Conservation (phyloP, 768 basidiomycete species). For the Rubroboletus satanas region DNA sequence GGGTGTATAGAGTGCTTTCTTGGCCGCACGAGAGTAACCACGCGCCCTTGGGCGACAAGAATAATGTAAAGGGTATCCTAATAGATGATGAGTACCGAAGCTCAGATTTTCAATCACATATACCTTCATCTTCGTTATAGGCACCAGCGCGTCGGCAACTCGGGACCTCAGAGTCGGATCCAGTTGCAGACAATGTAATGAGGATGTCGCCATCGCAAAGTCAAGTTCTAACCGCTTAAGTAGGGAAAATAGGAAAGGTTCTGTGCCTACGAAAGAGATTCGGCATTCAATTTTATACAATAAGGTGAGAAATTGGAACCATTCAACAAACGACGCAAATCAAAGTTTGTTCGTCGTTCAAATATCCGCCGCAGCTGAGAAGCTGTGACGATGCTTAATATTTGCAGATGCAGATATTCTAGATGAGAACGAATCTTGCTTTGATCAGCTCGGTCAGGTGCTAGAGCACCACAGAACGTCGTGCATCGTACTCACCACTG, state of each 20-base stretch:
- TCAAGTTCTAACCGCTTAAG: constrained; percentile 70
- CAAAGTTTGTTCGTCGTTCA: constrained; percentile 87
- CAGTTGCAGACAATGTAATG: constrained; percentile 75
- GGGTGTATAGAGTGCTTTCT: constrained; percentile 95
- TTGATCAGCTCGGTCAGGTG: constrained; percentile 41
- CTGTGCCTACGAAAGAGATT: constrained; percentile 56
- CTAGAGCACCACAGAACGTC: not conserved
- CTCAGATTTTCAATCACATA: not conserved
- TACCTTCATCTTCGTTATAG: constrained; percentile 77
- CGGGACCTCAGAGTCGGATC: constrained; percentile 65
- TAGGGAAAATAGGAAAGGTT: constrained; percentile 72
- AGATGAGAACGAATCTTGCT: constrained; percentile 90
- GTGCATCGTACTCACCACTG: constrained; percentile 61
- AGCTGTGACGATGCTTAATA: constrained; percentile 84
- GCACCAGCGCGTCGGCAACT: constrained; percentile 78
- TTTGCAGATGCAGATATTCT: constrained; percentile 92
- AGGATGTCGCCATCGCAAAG: constrained; percentile 77
- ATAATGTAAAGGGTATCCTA: constrained; percentile 92
- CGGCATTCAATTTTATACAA: not conserved
- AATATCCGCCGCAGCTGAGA: constrained; percentile 84
- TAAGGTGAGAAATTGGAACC: constrained; percentile 35
- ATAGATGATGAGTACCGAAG: not conserved
- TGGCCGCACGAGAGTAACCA: constrained; percentile 85
- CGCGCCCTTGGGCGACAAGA: constrained; percentile 70
- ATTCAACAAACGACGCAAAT: constrained; percentile 70